Percentiles rank a stretch among this genome's conserved stretches.
Evolutionary conservation across 106 monocot genomes (phyloP).

Genomic region (Platanthera guangdongensis): DNA sequence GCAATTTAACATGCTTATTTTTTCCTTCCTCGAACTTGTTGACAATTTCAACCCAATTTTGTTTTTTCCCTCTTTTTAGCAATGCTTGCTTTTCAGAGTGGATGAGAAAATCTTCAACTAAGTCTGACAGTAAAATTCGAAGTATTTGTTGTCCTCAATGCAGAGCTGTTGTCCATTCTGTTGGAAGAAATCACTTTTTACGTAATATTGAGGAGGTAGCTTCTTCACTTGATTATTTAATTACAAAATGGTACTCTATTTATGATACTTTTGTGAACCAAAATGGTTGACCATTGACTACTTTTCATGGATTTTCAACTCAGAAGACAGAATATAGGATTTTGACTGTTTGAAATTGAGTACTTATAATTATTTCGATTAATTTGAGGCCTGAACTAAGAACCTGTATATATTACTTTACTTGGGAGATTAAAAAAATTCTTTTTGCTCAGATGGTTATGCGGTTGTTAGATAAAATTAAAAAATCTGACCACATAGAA

Average conservation of each 20-base stretch:
- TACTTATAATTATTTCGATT: too few relatives aligned
- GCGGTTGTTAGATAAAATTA: too few relatives aligned
- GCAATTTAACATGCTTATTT: not conserved
- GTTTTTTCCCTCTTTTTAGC: slow-evolving; percentile 24
- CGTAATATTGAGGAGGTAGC: slow-evolving; percentile 82
- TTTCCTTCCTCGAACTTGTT: not conserved
- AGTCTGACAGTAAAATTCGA: slow-evolving; percentile 22
- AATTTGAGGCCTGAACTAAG: too few relatives aligned
- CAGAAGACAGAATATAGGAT: too few relatives aligned
- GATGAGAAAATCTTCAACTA: slow-evolving; percentile 64
- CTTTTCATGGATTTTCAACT: not conserved
- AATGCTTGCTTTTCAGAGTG: slow-evolving; percentile 98
- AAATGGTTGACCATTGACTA: not conserved
- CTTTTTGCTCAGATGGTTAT: too few relatives aligned
- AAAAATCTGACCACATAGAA: too few relatives aligned
- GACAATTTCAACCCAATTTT: not conserved
- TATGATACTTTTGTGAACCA: too few relatives aligned
- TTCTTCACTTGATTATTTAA: not conserved
- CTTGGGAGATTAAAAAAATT: too few relatives aligned
- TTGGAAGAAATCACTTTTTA: slow-evolving; percentile 90
- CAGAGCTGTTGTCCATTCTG: slow-evolving; percentile 60
- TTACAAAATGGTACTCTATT: too few relatives aligned
- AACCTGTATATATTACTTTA: too few relatives aligned
- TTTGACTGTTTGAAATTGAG: too few relatives aligned
- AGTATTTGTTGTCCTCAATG: slow-evolving; percentile 73